These are phyloP conservation scores for Hirschioporus abietinus DNA, from an alignment of 768 basidiomycete genomes.

Conservation along the genomic window DNA sequence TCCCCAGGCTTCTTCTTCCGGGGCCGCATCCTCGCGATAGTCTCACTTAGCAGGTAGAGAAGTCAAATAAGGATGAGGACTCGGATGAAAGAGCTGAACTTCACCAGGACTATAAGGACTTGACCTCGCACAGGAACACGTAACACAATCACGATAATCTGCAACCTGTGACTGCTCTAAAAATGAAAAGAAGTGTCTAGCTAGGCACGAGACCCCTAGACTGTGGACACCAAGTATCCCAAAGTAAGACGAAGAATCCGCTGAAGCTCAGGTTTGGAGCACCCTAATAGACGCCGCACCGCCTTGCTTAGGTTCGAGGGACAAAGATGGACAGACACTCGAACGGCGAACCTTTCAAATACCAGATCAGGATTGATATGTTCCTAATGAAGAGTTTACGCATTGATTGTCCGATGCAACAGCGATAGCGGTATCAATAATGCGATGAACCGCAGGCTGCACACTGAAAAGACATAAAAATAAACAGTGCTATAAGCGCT, in stretches of 20 bases:
- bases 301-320: background rate
- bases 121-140: no score
- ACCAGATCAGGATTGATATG: no score
- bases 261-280: background rate
- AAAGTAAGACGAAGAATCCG: background rate
- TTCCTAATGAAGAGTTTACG: background rate
- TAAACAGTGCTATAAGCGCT: background rate
- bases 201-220: background rate
- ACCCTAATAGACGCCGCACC: background rate
- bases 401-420: background rate
- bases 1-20: background rate
- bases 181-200: background rate
- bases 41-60: background rate
- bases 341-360: background rate
- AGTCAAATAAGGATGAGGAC: background rate
- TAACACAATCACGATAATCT: no score
- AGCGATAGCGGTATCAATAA: background rate
- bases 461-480: background rate
- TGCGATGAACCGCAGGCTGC: background rate
- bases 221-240: background rate
- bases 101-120: background rate
- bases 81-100: background rate
- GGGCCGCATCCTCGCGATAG: background rate
- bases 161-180: no score
- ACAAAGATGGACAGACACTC: background rate